Percentiles rank a stretch among this genome's conserved stretches.
phyloP scores from a whole-genome alignment of 1,284 basidiomycete genomes.

The Microbotryum violaceum region DNA sequence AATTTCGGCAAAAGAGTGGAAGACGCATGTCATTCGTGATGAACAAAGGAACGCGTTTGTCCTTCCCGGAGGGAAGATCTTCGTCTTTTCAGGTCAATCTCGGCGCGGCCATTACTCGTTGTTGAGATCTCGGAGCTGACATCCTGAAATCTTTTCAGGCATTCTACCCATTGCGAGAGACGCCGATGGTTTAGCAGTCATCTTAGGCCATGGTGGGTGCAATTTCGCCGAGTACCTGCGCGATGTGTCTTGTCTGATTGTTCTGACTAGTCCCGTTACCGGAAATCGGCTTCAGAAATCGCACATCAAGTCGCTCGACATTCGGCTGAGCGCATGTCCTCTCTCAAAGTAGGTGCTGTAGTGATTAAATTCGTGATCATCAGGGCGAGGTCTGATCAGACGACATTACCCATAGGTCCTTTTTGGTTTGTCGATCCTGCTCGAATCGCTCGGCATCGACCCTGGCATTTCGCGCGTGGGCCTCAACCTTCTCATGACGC shows the following conservation, averaged over 20 bases:
- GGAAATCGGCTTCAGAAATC: constrained; percentile 54
- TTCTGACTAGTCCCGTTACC: no score
- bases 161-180: constrained; percentile 65
- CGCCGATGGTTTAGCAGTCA: constrained; percentile 75
- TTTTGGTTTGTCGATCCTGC: constrained; percentile 48
- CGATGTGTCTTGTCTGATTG: no score
- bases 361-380: constrained; percentile 1
- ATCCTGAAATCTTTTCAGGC: constrained; percentile 46
- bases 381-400: constrained; percentile 9
- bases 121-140: no score
- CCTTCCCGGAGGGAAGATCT: constrained; percentile 56
- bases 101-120: no score
- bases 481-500: constrained; percentile 54
- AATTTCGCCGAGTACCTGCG: not conserved
- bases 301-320: constrained; percentile 82
- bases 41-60: constrained; percentile 39
- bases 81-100: constrained; percentile 58
- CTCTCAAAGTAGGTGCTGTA: constrained; percentile 22
- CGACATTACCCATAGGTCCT: constrained; percentile 55
- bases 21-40: constrained; percentile 33
- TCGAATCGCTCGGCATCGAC: constrained; percentile 56
- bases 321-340: constrained; percentile 52
- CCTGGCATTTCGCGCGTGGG: constrained; percentile 46
- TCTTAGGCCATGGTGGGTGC: constrained; percentile 70
- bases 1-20: constrained; percentile 33